These are phyloP conservation scores for Boletus subparvulus DNA, from an alignment of 768 basidiomycete species.

Conservation along the genomic window DNA sequence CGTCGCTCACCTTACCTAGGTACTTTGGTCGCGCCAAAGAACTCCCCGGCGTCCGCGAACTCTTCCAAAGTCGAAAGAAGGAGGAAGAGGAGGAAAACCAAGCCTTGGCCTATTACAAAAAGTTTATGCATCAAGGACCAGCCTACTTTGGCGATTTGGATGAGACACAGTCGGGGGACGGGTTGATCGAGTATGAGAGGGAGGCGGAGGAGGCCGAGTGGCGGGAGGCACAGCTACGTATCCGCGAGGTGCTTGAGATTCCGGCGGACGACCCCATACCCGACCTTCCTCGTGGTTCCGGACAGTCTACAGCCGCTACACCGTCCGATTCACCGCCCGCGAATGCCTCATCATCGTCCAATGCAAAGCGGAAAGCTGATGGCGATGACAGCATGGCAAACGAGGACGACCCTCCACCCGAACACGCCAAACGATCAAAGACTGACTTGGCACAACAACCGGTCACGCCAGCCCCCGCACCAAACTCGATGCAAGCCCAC, in stretches of 20 bases:
- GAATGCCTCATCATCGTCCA: conserved; percentile 17
- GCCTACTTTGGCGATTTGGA: conserved; percentile 91
- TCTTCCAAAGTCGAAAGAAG: conserved; percentile 85
- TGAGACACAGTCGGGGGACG: conserved; percentile 56
- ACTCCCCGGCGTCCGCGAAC: conserved; percentile 89
- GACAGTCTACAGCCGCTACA: neutral
- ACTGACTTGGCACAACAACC: conserved; percentile 11
- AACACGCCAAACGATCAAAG: conserved; percentile 34
- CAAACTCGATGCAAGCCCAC: conserved; percentile 26
- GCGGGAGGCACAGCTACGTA: conserved; percentile 56
- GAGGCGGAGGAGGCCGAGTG: conserved; percentile 74
- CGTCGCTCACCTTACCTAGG: conserved; percentile 38
- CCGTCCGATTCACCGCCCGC: conserved; percentile 23
- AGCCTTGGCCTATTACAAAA: conserved; percentile 73
- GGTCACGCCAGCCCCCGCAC: neutral
- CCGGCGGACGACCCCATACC: conserved; percentile 52
- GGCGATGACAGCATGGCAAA: conserved; percentile 38
- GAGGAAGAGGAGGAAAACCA: conserved; percentile 90
- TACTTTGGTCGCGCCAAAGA: conserved; percentile 98
- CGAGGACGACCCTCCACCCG: conserved; percentile 26
- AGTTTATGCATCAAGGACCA: conserved; percentile 84
- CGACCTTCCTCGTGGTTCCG: conserved; percentile 42
- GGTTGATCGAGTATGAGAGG: conserved; percentile 68
- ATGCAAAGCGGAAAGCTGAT: conserved; percentile 58
- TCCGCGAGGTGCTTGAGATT: conserved; percentile 55